Base-by-base conservation (phyloP, 1,284 basidiomycete genomes). In the Apiotrichum sp. region DNA sequence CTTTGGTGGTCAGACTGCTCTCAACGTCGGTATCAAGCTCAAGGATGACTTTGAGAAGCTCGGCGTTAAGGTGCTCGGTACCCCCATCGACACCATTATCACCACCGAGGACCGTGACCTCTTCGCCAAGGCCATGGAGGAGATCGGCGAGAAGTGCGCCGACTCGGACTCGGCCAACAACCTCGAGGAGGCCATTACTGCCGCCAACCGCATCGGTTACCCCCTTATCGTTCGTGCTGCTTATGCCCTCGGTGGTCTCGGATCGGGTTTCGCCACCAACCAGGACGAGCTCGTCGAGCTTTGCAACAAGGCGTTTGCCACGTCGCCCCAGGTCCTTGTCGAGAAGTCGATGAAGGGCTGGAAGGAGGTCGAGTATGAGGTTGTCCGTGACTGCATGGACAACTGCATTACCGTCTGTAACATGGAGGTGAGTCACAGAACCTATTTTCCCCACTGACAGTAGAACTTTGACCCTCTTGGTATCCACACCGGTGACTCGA, bases 311-410 rank as follows among this genome's bases (percentile, higher is more conserved):
- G 93, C 95, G 11, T 97, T 98, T 73, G 93, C 95, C 47, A 97
- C 91, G 36, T 91, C 88, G 66, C 93, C 95, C 49, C 95, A 98
- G 78, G 93, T 98, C 1, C 81, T 98, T 32, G 91, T 98, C 31
- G 95, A 98, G 81, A 95, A 86, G 82, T 93, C 89, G 72, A 98
- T 98, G 93, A 97, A 98, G 79, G 95, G 95, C 11, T 98, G 93
- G 93, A 98, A 98, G 79, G 95, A 98, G 80, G 92, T 98, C 65
- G 95, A 98, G 79, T 98, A 98, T 70, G 95, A 98, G 76, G 95
- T 98, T 51, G 95, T 98, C n/a, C 83, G 95, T 58, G 95, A 98
- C 78, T 96, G 92, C 78, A 82, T 89, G 65, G 88, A 98, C 77
- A 74, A 74, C 76, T 97, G 93, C 73, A 98, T 98, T 78, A 97